Evolutionary conservation across 176 grass and related monocot species (phyloP).

Genomic region (Avena insularis): DNA sequence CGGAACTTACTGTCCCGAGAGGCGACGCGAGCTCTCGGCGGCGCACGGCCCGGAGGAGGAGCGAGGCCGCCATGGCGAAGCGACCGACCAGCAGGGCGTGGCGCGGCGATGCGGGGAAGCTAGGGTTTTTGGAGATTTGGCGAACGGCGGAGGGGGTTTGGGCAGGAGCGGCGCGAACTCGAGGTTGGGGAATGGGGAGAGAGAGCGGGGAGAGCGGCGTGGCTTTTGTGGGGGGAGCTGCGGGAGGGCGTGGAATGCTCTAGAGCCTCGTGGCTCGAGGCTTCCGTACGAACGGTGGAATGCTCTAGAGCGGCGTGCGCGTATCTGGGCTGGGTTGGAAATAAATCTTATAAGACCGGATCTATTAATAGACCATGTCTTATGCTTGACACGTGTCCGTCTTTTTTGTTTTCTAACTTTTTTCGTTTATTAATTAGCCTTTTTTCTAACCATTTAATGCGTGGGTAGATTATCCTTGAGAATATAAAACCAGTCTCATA

Average conservation of each 20-base stretch:
- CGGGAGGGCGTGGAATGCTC: conserved; percentile 28
- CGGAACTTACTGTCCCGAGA: conserved; percentile 37
- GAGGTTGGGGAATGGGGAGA: background rate
- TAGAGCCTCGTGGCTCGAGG: background rate
- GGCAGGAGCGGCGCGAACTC: background rate
- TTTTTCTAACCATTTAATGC: no score
- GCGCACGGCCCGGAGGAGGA: conserved; percentile 50
- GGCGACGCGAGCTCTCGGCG: conserved; percentile 41
- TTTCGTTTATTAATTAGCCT: no score
- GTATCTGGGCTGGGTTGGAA: background rate
- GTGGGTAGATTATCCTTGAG: no score
- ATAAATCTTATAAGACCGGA: no score
- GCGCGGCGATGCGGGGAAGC: background rate
- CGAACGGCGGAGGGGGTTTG: background rate
- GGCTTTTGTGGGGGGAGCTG: background rate
- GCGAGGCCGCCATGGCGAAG: conserved; percentile 42
- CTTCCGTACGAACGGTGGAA: background rate
- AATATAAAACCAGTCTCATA: no score
- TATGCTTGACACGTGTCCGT: no score
- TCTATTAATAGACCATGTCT: no score
- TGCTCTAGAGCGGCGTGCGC: background rate
- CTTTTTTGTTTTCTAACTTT: no score
- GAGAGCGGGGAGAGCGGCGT: background rate
- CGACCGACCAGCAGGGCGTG: background rate
- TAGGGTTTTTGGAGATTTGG: conserved; percentile 12